These are phyloP conservation scores for Heritiera littoralis DNA, from an alignment of 345 rosid species.

Conservation along the genomic window DNA sequence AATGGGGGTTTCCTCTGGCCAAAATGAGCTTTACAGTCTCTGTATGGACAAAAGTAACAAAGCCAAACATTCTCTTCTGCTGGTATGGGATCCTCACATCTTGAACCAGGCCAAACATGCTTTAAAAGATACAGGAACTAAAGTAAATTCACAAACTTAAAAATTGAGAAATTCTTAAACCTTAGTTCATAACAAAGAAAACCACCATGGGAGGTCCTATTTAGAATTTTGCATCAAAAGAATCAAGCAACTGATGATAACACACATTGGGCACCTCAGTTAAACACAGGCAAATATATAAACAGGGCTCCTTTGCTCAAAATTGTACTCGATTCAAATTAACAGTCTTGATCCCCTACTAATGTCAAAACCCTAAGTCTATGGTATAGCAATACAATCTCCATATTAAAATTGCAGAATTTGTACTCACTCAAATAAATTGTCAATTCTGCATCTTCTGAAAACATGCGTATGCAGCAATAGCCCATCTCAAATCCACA, in stretches of 20 bases:
- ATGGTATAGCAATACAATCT: neutral
- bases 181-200: neutral
- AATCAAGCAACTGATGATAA: neutral
- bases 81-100: conserved; percentile 99
- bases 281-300: neutral
- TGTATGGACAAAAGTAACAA: conserved; percentile 79
- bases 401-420: neutral
- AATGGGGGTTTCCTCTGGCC: conserved; percentile 91
- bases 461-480: neutral
- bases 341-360: neutral
- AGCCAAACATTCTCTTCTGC: conserved; percentile 98
- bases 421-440: neutral
- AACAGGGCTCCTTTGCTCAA: neutral
- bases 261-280: neutral
- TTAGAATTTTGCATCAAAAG: neutral
- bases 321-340: neutral
- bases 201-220: neutral
- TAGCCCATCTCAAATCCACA: neutral
- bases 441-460: conserved; percentile 3
- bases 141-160: neutral
- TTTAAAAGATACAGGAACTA: conserved; percentile 31
- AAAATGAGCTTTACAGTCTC: conserved; percentile 86
- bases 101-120: conserved; percentile 88
- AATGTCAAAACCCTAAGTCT: neutral
- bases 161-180: neutral